phyloP scores from a whole-genome alignment of 192 early-diverging fungal genomes.

The Backusella mclennaniae region DNA sequence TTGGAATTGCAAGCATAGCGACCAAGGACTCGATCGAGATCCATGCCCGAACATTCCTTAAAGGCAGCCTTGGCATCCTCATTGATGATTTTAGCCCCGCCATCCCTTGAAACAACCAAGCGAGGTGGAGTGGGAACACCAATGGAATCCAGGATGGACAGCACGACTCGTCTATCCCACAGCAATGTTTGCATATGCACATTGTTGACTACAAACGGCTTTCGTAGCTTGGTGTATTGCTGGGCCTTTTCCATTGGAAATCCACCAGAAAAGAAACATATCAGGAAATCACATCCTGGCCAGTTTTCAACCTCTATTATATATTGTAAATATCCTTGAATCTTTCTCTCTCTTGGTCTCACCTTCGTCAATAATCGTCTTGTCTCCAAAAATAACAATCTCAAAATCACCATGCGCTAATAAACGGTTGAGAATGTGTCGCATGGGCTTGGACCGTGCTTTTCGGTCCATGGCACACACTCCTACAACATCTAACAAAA shows the following conservation, averaged over 20 bases:
- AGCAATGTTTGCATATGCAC: constrained; percentile 85
- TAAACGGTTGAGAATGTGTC: constrained; percentile 82
- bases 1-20: constrained; percentile 2
- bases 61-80: constrained; percentile 20
- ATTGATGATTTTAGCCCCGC: constrained; percentile 47
- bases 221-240: constrained; percentile 76
- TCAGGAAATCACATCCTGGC: constrained; percentile 94
- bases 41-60: constrained; percentile 28
- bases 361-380: constrained; percentile 95
- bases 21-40: constrained; percentile 18
- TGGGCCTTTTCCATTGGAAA: constrained; percentile 95
- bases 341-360: background rate
- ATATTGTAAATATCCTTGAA: too few species aligned
- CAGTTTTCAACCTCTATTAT: constrained; percentile 73
- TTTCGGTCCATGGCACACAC: constrained; percentile 93
- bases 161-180: constrained; percentile 85
- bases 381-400: constrained; percentile 92
- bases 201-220: constrained; percentile 93
- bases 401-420: constrained; percentile 67
- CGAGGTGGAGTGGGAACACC: constrained; percentile 82
- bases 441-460: constrained; percentile 96
- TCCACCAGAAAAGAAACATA: constrained; percentile 92
- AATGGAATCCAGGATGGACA: constrained; percentile 75
- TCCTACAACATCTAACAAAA: constrained; percentile 63
- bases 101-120: constrained; percentile 67